Evolutionary conservation across 345 rosid species (phyloP).

Genomic region (Populus pruinosa): DNA sequence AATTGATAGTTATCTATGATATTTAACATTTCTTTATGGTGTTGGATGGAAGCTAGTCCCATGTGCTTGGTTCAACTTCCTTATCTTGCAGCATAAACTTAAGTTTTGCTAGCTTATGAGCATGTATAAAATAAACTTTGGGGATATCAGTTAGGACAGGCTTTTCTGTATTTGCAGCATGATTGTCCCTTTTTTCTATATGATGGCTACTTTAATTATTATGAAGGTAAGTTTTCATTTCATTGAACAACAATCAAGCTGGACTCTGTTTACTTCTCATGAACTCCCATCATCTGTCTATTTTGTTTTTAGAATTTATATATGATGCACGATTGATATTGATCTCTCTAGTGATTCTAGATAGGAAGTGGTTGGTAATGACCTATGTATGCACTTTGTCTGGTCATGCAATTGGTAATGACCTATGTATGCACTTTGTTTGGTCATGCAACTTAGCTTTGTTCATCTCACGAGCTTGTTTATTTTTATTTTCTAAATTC

Average conservation of each 20-base stretch:
- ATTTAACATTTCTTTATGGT: background rate
- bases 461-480: slow-evolving; percentile 4
- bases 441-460: slow-evolving; percentile 7
- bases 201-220: background rate
- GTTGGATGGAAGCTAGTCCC: background rate
- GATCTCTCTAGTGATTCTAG: slow-evolving; percentile 1
- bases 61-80: background rate
- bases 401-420: background rate
- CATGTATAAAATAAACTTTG: background rate
- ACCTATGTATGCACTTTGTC: background rate
- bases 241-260: background rate
- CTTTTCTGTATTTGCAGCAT: background rate
- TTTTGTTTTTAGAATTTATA: background rate
- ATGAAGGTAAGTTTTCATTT: background rate
- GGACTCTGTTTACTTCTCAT: background rate
- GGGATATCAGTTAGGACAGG: background rate
- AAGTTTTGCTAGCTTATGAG: background rate
- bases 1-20: background rate
- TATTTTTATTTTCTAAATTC: slow-evolving; percentile 17
- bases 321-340: slow-evolving; percentile 2
- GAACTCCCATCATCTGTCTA: background rate
- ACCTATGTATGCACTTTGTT: background rate
- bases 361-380: background rate
- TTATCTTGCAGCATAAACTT: background rate
- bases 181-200: background rate